Evolutionary conservation across 129 eudicot genomes (phyloP).

Genomic region (Helianthus tuberosus): DNA sequence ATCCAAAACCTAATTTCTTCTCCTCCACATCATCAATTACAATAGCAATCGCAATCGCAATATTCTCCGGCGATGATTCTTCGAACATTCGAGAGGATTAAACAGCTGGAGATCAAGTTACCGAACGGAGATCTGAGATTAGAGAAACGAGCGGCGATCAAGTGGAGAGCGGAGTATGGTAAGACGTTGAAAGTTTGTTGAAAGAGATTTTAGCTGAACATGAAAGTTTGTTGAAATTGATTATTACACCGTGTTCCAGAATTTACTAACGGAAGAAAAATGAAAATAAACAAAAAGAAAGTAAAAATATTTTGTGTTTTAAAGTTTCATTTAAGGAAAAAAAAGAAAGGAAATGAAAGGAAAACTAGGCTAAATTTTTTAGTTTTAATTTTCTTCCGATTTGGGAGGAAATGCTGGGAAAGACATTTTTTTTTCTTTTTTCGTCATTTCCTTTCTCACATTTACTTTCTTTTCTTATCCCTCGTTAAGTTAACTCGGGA

Average conservation of each 20-base stretch:
- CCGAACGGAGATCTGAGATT: conserved; percentile 52
- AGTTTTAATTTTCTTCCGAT: too few relatives aligned
- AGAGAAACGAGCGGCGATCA: conserved; percentile 52
- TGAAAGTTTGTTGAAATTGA: conserved; percentile 1
- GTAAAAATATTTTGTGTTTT: too few relatives aligned
- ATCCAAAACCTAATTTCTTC: conserved; percentile 31
- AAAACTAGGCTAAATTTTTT: too few relatives aligned
- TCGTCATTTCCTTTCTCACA: too few relatives aligned
- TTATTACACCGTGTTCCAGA: neutral
- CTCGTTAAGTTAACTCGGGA: too few relatives aligned
- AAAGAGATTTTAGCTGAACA: conserved; percentile 47
- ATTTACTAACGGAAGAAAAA: too few relatives aligned
- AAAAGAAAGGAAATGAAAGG: too few relatives aligned
- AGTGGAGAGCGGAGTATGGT: conserved; percentile 58
- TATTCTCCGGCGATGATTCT: conserved; percentile 54
- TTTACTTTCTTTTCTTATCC: too few relatives aligned
- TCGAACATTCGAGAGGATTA: conserved; percentile 44
- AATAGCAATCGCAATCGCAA: neutral
- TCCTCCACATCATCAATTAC: neutral
- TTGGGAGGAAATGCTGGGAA: too few relatives aligned
- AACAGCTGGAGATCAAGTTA: conserved; percentile 50
- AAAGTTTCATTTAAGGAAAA: too few relatives aligned
- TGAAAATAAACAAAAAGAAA: too few relatives aligned
- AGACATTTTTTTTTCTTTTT: too few relatives aligned
- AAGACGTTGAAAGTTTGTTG: conserved; percentile 50